Conservation (phyloP, 495 filamentous ascomycete species). For the Amorphotheca resinae region DNA sequence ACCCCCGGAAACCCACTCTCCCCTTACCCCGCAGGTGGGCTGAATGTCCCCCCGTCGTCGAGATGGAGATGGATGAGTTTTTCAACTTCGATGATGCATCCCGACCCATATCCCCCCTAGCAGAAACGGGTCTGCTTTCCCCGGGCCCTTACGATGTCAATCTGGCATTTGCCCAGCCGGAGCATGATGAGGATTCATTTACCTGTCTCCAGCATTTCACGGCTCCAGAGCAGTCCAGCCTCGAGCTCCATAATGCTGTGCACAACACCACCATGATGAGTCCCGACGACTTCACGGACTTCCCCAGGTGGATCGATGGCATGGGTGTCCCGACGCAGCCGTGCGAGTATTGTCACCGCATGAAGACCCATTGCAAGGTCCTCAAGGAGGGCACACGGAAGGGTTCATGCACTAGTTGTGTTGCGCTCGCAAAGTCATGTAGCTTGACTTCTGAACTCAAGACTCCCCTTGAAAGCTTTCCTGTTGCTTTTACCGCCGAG, state of each 20-base stretch:
- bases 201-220: constrained; percentile 21
- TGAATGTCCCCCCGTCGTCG: too few species aligned
- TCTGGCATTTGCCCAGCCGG: constrained; percentile 26
- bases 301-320: constrained; percentile 29
- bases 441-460: constrained; percentile 34
- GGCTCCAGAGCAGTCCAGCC: constrained; percentile 22
- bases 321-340: constrained; percentile 34
- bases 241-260: constrained; percentile 9
- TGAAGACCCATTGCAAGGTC: constrained; percentile 63
- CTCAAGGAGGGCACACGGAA: constrained; percentile 54
- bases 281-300: constrained; percentile 20
- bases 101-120: constrained; percentile 28
- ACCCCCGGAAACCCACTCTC: too few species aligned
- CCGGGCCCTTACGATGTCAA: constrained; percentile 29
- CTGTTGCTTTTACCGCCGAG: neutral
- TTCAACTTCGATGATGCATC: constrained; percentile 43
- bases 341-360: constrained; percentile 59
- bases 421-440: constrained; percentile 50
- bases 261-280: constrained; percentile 17
- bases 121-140: constrained; percentile 27
- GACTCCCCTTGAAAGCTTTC: constrained; percentile 16
- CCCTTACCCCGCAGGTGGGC: too few species aligned
- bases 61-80: constrained; percentile 34
- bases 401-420: constrained; percentile 64
- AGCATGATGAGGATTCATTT: constrained; percentile 15